Base-by-base conservation (phyloP, 2,329 filamentous ascomycete genomes). In the Colletotrichum horii region DNA sequence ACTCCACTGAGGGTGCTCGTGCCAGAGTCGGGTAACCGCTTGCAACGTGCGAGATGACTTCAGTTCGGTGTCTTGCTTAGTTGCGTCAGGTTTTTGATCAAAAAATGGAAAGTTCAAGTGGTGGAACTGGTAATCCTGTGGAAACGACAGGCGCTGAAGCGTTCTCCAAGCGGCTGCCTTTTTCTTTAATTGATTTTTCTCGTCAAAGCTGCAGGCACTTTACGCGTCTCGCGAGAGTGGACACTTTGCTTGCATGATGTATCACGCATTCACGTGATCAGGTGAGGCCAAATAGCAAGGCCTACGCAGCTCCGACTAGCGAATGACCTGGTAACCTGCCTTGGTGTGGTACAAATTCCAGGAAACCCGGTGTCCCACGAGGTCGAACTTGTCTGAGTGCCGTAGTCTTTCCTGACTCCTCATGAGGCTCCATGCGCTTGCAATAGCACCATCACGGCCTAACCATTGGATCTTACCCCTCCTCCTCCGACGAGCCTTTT, bases 211-310 rank as follows among this genome's bases (percentile, higher is more conserved):
- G 56, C 34, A 30, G 61, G 32, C 38, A 75, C 70, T 76, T 76
- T 69, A 76, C 74, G 74, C 74, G 74, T 67, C 26, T 32, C 24
- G 68, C 24, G 61, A 55, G 26, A 38, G 14, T 43, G 19, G 55
- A 28, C 16, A 38, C 36, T 16, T 19, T 66, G 58, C 58, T 73
- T 22, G 43, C 43, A 48, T 11, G 4, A n/a, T 6, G 24, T 58
- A 69, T 76, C 74, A 76, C 74, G 74, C 26, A 65, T n/a, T 76
- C 74, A 76, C 74, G 65, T 76, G 74, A 60, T 55, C 9, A 4
- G 30, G 30, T 52, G 61, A 61, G 24, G 55, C 43, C 70, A 30
- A 12, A 36, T 32, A n/a, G 24, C 32, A 14, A n/a, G 71, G 61
- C 30, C 24, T 72, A 56, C 65, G 52, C 24, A 66, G 56, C 67